Evolutionary conservation across 2,329 filamentous ascomycete species (phyloP), one percentile per base, ranked within the genome.

Genomic region (Ophiostoma tasmaniense): DNA sequence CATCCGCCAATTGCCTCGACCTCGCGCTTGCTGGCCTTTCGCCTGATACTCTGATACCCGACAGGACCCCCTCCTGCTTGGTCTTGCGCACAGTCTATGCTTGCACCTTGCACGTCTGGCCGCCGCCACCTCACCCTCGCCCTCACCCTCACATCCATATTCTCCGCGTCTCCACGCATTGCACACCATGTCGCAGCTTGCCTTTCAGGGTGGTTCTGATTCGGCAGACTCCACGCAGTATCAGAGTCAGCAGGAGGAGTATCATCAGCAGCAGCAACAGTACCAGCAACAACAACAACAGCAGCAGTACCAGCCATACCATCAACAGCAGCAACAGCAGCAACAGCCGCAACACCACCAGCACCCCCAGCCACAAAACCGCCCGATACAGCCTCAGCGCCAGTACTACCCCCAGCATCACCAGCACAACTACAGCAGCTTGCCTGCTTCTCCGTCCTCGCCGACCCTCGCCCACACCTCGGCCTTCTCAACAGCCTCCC

Each of bases 151-250:
- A 45, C 42, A 45, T 45, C 42, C 8, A 55, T 55, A 25, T 25
- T 55, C 50, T 55, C 50, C 20, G 13, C 67, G 30, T 66, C 52
- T 55, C 68, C 73, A 70, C 74, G 78, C 78, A 79, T 79, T 78
- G 80, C 76, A 77, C 77, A 81, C 79, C 80, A 84, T 84, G 82
- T 83, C 82, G 79, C 83, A 84, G 78, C 80, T 81, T 80, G 79
- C 79, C 77, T 79, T 79, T 78, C 81, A 80, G 77, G 78, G 77
- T 76, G 71, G 79, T 75, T 77, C 81, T 75, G 71, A 61, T n/a
- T 76, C 75, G 75, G 72, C 66, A 39, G 71, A 68, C 50, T 65
- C 70, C 66, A 61, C 35, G 37, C 64, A 50, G 67, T 10, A 17
- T 33, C 62, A 59, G 59, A 25, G 61, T 5, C 37, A 61, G 25